Evolutionary conservation across 2,329 filamentous ascomycete genomes (phyloP).

Genomic region (Xylaria sp.): DNA sequence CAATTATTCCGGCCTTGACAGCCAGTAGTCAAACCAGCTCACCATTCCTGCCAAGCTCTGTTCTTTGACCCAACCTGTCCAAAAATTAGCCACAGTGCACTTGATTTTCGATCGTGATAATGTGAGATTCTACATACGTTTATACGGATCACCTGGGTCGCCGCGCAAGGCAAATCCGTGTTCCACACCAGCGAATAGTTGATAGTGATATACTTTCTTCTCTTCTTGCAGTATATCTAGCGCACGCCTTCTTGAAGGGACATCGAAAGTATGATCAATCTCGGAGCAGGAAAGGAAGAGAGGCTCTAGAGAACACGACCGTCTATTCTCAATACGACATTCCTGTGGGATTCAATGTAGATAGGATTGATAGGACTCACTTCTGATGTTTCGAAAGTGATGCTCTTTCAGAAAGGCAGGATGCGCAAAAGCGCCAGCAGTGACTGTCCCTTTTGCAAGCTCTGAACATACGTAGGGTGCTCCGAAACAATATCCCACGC

Average conservation of each 20-base stretch:
- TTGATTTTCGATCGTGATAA: not conserved
- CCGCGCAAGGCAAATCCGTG: constrained; percentile 73
- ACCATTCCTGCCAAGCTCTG: constrained; percentile 47
- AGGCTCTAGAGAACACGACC: constrained; percentile 48
- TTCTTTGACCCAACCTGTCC: constrained; percentile 49
- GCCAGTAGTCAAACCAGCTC: constrained; percentile 49
- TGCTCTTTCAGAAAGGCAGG: constrained; percentile 61
- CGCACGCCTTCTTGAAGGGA: constrained; percentile 53
- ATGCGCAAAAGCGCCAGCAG: constrained; percentile 62
- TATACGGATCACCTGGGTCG: constrained; percentile 59
- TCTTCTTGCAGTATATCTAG: constrained; percentile 56
- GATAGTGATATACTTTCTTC: constrained; percentile 67
- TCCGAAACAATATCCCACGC: constrained; percentile 57
- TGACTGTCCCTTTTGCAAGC: constrained; percentile 52
- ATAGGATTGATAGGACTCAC: constrained; percentile 41
- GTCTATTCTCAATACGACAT: not conserved
- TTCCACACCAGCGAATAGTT: constrained; percentile 68
- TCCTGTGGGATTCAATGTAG: not conserved
- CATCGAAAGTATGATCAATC: constrained; percentile 57
- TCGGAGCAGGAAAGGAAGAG: constrained; percentile 60
- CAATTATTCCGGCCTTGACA: constrained; percentile 28
- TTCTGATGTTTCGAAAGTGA: constrained; percentile 55
- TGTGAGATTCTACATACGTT: constrained; percentile 48
- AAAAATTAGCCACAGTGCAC: constrained; percentile 5
- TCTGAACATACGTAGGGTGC: constrained; percentile 59